A percentile compares a stretch with the other conserved stretches of the same genome.
phyloP scores from a whole-genome alignment of 495 filamentous ascomycete genomes.

The Hypoxylon rickii region DNA sequence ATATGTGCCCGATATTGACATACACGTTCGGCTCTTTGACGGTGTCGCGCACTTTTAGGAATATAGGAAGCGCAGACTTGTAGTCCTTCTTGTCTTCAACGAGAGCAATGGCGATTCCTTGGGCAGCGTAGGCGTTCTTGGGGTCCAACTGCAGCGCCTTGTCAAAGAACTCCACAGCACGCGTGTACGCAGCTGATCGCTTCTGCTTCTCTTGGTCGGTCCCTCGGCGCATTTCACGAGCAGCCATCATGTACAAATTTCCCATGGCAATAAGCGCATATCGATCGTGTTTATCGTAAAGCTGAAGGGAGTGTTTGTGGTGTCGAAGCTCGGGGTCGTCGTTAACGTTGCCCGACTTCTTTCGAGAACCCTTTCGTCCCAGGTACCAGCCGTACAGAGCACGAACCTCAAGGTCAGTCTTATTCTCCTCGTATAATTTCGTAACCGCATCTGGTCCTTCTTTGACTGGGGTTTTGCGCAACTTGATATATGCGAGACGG shows the following conservation, averaged over 20 bases:
- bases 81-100: conserved; percentile 91
- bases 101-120: conserved; percentile 91
- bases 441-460: conserved; percentile 84
- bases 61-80: conserved; percentile 77
- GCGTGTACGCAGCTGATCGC: conserved; percentile 80
- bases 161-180: conserved; percentile 97
- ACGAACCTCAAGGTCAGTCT: conserved; percentile 85
- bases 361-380: conserved; percentile 73
- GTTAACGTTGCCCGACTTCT: conserved; percentile 73
- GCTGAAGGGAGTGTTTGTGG: conserved; percentile 93
- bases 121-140: conserved; percentile 92
- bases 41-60: conserved; percentile 86
- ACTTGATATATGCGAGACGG: conserved; percentile 83
- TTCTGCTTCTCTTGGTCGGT: conserved; percentile 89
- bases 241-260: conserved; percentile 82
- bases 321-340: conserved; percentile 92
- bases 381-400: conserved; percentile 94
- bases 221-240: conserved; percentile 91
- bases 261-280: conserved; percentile 97
- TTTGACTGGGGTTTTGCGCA: conserved; percentile 80
- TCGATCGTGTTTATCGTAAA: conserved; percentile 94
- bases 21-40: conserved; percentile 83
- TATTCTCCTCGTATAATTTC: conserved; percentile 78
- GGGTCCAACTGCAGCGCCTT: conserved; percentile 92
- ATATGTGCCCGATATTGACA: conserved; percentile 91